Base-by-base conservation (phyloP, 768 basidiomycete genomes). In the Thelephora aurantiotincta region DNA sequence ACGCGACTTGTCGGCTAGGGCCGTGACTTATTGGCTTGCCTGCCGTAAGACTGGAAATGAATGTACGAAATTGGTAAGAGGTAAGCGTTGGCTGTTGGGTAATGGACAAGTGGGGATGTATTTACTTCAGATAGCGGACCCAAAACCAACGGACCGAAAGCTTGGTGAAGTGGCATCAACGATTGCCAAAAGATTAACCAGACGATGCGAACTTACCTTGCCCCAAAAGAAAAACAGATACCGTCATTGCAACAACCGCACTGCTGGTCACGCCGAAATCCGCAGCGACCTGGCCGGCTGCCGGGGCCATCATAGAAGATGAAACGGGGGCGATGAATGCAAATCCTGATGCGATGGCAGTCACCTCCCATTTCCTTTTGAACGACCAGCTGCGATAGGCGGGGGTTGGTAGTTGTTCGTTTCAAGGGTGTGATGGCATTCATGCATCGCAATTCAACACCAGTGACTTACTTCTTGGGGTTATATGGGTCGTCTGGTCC, bases 251-350 rank as follows among this genome's bases (percentile, higher is more conserved):
- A 18, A 75, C 64, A 6, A 77, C 48, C 0, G 65, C 69, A 2
- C 48, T 51, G 55, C 58, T 76, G 6, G 69, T 75, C 23, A 84
- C 68, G 0, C 73, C 70, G 50, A 86, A 77, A 19, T 77, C 57
- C 1, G 54, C 48, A 1, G 65, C 77, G 1, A 87, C 54, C 48
- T 75, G 69, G 5, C 51, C 50, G 1, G 68, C 65, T 0, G 81
- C 82, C 0, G 83, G 83, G 0, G 83, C 77, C 5, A 83, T 65
- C 75, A 84, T 82, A 3, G 81, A 74, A 5, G 83, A 86, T 0
- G 82, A 75, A 0, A 85, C 65, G 0, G 82, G 80, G 6, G 67
- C 69, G 33, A 83, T 80, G 56, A 83, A 80, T 0, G 82, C 79
- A 57, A 81, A 85, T 0, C 68, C 65, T 0, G 82, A 82, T 0